Evolutionary conservation across 352 stramenopile species (phyloP).

Genomic region (Discostella stelligera): DNA sequence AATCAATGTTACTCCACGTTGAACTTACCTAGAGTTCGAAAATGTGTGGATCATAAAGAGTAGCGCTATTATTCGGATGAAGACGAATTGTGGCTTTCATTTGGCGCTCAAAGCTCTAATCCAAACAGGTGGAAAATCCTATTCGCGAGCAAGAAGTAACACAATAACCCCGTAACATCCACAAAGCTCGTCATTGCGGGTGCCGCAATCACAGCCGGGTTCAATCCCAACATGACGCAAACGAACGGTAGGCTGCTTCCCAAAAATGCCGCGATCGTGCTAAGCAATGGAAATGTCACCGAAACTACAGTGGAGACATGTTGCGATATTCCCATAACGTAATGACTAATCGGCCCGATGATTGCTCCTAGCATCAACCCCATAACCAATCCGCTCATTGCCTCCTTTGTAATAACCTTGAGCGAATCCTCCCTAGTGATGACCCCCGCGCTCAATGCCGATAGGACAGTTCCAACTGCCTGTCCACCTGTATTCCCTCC

Average conservation of each 20-base stretch:
- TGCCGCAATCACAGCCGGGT: constrained; percentile 79
- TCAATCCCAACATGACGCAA: constrained; percentile 68
- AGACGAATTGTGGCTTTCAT: neutral
- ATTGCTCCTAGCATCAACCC: constrained; percentile 63
- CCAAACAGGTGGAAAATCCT: constrained; percentile 76
- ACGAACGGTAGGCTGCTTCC: constrained; percentile 75
- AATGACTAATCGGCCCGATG: constrained; percentile 60
- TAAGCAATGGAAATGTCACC: constrained; percentile 76
- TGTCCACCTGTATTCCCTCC: constrained; percentile 82
- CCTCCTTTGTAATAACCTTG: constrained; percentile 70
- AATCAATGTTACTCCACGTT: neutral
- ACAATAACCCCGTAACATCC: constrained; percentile 78
- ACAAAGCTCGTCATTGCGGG: constrained; percentile 83
- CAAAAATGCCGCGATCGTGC: constrained; percentile 73
- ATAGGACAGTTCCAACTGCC: constrained; percentile 77
- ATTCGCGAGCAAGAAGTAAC: constrained; percentile 82
- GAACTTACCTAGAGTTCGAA: neutral
- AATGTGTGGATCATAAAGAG: neutral
- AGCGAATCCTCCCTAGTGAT: constrained; percentile 64
- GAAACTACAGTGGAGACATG: constrained; percentile 75
- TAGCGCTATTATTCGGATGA: too few relatives aligned
- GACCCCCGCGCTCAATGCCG: constrained; percentile 61
- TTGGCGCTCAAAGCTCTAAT: constrained; percentile 58
- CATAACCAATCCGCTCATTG: constrained; percentile 60
- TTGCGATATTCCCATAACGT: constrained; percentile 68